Evolutionary conservation across 306 rosid genomes (phyloP).

Genomic region (Alnus glutinosa): DNA sequence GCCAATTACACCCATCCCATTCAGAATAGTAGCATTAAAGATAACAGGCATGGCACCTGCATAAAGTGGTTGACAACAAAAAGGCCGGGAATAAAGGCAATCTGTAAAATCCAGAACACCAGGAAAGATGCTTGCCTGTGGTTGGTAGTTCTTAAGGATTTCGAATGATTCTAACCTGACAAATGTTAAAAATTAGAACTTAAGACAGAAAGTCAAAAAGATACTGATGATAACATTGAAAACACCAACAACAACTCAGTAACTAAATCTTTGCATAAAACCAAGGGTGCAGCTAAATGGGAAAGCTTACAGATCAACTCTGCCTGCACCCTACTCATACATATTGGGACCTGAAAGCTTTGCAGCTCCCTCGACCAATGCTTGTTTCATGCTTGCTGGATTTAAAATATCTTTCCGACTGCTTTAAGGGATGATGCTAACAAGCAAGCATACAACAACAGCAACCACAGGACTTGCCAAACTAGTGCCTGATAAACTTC

Average conservation of each 20-base stretch:
- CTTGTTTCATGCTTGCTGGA: slow-evolving; percentile 99
- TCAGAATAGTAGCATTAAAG: slow-evolving; percentile 90
- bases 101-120: slow-evolving; percentile 80
- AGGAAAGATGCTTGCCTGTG: slow-evolving; percentile 94
- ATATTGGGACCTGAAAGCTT: slow-evolving; percentile 86
- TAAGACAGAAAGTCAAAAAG: background rate
- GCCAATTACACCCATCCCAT: slow-evolving; percentile 97
- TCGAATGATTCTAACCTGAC: slow-evolving; percentile 92
- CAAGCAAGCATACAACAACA: slow-evolving; percentile 94
- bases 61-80: slow-evolving; percentile 96
- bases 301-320: slow-evolving; percentile 87
- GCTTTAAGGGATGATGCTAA: slow-evolving; percentile 80
- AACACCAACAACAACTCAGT: background rate
- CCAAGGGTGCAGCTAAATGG: slow-evolving; percentile 12
- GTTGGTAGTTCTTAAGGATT: slow-evolving; percentile 84
- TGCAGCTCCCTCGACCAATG: slow-evolving; percentile 96
- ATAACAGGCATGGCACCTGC: slow-evolving; percentile 98
- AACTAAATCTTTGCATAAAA: slow-evolving; percentile 4
- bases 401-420: slow-evolving; percentile 67
- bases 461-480: slow-evolving; percentile 99
- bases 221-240: slow-evolving; percentile 4
- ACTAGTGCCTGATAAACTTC: slow-evolving; percentile 96
- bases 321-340: slow-evolving; percentile 98
- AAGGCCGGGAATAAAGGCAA: slow-evolving; percentile 97
- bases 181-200: slow-evolving; percentile 30